Percentiles rank a stretch among this genome's conserved stretches.
Conservation (phyloP, 768 basidiomycete species). For the Leccinum broughii region DNA sequence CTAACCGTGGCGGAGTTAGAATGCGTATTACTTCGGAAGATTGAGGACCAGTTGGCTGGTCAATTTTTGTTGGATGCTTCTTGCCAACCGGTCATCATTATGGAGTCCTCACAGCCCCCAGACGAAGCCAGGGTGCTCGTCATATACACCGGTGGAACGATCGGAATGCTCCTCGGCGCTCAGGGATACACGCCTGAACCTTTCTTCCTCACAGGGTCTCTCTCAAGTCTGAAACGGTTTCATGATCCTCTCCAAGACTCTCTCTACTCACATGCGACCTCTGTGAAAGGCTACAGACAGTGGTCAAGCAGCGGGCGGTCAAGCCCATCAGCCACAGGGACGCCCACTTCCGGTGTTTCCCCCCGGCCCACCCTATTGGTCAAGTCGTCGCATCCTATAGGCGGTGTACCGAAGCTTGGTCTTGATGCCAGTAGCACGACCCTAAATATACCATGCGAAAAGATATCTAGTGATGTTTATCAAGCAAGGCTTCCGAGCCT, state of each 20-base stretch:
- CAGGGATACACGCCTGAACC: constrained; percentile 85
- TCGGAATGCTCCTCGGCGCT: constrained; percentile 80
- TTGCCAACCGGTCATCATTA: constrained; percentile 20
- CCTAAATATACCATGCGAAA: constrained; percentile 38
- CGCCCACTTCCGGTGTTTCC: constrained; percentile 6
- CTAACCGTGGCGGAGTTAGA: not conserved
- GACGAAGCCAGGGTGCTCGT: constrained; percentile 83
- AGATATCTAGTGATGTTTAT: constrained; percentile 45
- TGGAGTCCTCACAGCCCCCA: constrained; percentile 52
- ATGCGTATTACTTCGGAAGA: not conserved
- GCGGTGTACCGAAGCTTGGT: constrained; percentile 40
- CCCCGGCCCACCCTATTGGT: constrained; percentile 51
- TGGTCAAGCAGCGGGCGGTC: constrained; percentile 72
- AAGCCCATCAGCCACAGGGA: constrained; percentile 38
- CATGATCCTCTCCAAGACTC: constrained; percentile 90
- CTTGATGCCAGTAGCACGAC: constrained; percentile 27
- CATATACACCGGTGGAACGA: constrained; percentile 89
- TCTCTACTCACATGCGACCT: constrained; percentile 75
- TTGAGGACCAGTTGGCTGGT: not conserved
- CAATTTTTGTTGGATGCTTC: not conserved
- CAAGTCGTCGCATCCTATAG: constrained; percentile 70
- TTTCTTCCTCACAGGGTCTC: constrained; percentile 81
- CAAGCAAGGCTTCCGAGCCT: constrained; percentile 74
- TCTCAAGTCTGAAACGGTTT: constrained; percentile 81
- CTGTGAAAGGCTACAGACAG: constrained; percentile 75